phyloP scores from a whole-genome alignment of 148 eudicot species.

The Cornus kousa region DNA sequence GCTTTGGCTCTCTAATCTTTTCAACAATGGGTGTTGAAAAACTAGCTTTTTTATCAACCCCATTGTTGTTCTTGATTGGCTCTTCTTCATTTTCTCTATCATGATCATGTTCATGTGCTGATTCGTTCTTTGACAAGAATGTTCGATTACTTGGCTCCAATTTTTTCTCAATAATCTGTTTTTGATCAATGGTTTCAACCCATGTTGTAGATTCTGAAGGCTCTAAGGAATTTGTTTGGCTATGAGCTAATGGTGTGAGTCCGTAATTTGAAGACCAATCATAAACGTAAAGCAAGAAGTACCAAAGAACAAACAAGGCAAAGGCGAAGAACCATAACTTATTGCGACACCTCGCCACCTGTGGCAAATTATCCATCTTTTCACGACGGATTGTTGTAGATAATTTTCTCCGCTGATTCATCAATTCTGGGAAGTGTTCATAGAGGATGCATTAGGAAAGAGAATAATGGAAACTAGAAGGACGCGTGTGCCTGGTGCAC shows the following conservation, averaged over 20 bases:
- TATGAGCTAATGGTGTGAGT: neutral
- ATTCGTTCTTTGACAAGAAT: neutral
- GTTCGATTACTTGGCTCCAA: neutral
- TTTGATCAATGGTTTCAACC: constrained; percentile 2
- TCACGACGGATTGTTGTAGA: neutral
- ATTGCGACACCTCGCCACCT: constrained; percentile 19
- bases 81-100: neutral
- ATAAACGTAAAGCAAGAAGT: constrained; percentile 26
- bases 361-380: constrained; percentile 17
- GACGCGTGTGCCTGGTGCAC: no score
- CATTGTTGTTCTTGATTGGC: neutral
- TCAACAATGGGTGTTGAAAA: neutral
- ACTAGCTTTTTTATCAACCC: neutral
- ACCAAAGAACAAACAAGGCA: constrained; percentile 38
- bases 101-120: neutral
- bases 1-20: neutral
- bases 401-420: constrained; percentile 9
- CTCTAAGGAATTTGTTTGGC: constrained; percentile 1
- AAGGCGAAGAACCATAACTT: constrained; percentile 36
- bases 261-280: constrained; percentile 34
- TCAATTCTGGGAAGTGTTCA: neutral
- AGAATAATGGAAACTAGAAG: no score
- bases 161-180: no score
- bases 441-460: no score
- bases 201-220: neutral